Evolutionary conservation across 2,329 filamentous ascomycete genomes (phyloP), one percentile per base, ranked within the genome.

Genomic region (Paradendryphiella salina): DNA sequence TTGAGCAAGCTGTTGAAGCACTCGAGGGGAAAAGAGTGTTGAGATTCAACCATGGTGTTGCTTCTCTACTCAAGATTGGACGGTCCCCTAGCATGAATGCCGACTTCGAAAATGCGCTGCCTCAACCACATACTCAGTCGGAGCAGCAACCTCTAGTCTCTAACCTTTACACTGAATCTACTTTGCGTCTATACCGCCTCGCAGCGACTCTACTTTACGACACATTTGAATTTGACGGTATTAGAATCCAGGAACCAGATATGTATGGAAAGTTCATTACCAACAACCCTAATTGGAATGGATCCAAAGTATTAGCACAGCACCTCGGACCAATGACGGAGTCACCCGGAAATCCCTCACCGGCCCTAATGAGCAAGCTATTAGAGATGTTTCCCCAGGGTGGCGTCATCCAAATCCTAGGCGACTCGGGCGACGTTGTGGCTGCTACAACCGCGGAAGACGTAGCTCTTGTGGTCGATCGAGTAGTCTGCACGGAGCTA

Each of bases 1-100:
- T 51, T 29, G 48, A 51, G 36, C 43, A 47, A 35, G 48, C 48
- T 5, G 48, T 51, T 5, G 48, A 51, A 9, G 48, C 48, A 11
- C 18, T 51, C 8, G 48, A 51, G 31, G 37, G 48, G 9, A 47
- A 51, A 23, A 28, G 48, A 17, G 43, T 37, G 20, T 26, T 51
- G 5, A 42, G 15, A 23, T 51, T 51, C 11, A 51, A 51, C 13
- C 45, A 51, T 20, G 23, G 23, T 21, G 44, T 51, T 29, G 48
- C 48, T 14, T 51, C 43, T 3, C 18, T 51, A 23, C n/a, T 51
- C 5, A 39, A 39, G 17, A 31, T 39, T 17, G 43, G 44, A 28
- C 32, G 32, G 8, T 37, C 23, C 14, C 26, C 48, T n/a, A 33
- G 20, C 11, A n/a, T 46, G 14, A 32, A 32, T 5, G 14, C 48